phyloP scores from a whole-genome alignment of 2,329 filamentous ascomycete genomes.

The Fragosphaeria purpurea region DNA sequence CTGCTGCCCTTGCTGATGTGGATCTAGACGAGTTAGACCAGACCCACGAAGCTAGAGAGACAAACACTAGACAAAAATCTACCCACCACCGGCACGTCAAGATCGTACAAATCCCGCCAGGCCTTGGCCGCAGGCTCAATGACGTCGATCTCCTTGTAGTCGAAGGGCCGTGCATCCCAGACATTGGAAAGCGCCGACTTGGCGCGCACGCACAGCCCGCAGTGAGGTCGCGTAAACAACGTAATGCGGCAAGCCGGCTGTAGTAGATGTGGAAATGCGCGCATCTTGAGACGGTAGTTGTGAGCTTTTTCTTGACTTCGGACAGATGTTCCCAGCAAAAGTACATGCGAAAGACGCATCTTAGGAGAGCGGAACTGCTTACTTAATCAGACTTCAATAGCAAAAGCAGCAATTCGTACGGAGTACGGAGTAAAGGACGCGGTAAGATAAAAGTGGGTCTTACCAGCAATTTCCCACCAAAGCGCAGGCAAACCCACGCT shows the following conservation, averaged over 20 bases:
- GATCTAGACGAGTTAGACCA: constrained; percentile 30
- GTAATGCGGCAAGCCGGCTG: constrained; percentile 55
- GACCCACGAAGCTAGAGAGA: too few species aligned
- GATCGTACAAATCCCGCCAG: constrained; percentile 69
- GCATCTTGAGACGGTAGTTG: constrained; percentile 30
- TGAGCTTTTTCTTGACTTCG: too few species aligned
- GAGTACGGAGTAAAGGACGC: too few species aligned
- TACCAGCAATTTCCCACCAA: too few species aligned
- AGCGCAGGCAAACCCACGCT: too few species aligned
- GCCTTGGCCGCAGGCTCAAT: constrained; percentile 49
- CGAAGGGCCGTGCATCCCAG: constrained; percentile 56
- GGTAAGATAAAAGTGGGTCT: too few species aligned
- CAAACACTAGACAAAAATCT: not conserved
- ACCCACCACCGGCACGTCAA: constrained; percentile 69
- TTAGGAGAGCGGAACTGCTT: too few species aligned
- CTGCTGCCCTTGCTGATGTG: constrained; percentile 50
- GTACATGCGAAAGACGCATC: too few species aligned
- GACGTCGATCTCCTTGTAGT: constrained; percentile 60
- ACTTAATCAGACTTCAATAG: too few species aligned
- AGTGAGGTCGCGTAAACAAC: constrained; percentile 63
- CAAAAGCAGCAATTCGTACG: too few species aligned
- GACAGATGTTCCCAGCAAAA: too few species aligned
- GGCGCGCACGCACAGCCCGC: constrained; percentile 59
- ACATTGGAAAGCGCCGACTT: constrained; percentile 59
- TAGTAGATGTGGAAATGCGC: constrained; percentile 37